These are phyloP conservation scores for Acanthamoeba sp. DNA, from an alignment of 208 protist genomes.

Conservation along the genomic window DNA sequence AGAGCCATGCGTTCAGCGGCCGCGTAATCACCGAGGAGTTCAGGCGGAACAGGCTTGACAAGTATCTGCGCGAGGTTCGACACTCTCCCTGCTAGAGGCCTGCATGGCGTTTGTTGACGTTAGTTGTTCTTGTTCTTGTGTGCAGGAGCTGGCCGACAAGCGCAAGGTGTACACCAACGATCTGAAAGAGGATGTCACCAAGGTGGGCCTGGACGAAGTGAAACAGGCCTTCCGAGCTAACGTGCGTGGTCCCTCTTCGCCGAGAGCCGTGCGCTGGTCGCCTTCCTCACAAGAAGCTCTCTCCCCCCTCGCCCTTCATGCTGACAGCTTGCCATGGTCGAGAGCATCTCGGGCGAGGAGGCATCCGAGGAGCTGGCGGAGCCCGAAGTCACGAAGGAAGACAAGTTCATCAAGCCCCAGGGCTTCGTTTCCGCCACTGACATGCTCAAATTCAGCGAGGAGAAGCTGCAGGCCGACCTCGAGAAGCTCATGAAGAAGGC, in stretches of 20 bases:
- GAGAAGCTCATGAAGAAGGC: background rate
- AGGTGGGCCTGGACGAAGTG: background rate
- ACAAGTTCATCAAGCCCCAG: constrained; percentile 57
- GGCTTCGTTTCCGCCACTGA: constrained; percentile 56
- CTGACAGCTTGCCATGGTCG: background rate
- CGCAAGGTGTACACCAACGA: background rate
- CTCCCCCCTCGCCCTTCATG: background rate
- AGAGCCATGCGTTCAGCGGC: background rate
- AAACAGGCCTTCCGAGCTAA: constrained; percentile 1
- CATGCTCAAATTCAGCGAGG: constrained; percentile 67
- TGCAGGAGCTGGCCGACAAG: constrained; percentile 15
- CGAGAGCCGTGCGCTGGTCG: background rate
- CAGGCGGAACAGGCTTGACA: constrained; percentile 13
- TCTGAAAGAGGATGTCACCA: too few relatives aligned
- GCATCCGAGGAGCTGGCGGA: background rate
- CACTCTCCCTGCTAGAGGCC: background rate
- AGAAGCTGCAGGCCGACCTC: constrained; percentile 17
- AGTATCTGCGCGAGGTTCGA: constrained; percentile 51
- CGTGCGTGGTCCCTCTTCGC: background rate
- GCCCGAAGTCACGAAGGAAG: constrained; percentile 22
- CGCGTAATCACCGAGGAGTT: background rate
- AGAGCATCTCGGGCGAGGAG: background rate
- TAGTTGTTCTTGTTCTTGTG: background rate
- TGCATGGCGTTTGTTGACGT: too few relatives aligned
- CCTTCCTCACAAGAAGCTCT: background rate